Evolutionary conservation across 2,329 filamentous ascomycete genomes (phyloP), one percentile per base, ranked within the genome.

Genomic region (Teratosphaeria gauchensis): DNA sequence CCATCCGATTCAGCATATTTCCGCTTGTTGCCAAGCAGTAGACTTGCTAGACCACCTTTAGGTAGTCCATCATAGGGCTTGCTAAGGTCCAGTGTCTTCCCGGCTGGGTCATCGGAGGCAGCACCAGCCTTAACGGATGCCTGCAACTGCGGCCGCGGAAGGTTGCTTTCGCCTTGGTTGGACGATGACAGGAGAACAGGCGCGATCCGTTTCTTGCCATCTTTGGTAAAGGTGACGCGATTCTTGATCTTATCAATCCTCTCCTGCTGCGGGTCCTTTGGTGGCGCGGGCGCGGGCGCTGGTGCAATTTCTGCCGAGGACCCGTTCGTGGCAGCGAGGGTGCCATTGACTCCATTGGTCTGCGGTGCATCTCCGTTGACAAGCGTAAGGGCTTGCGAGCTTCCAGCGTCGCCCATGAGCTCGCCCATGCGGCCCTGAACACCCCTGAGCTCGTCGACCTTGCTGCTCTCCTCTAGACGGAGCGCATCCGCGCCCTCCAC

Each of bases 391-490:
- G 79, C 77, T 12, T 33, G 28, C 3, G 81, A 73, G 2, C 81
- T 77, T 56, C 80, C 80, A n/a, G 38, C 46, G 69, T 96, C 92
- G 5, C 92, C 92, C 94, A 99, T 99, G 42, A 99, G 76, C n/a
- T 92, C 92, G 12, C 94, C 94, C 94, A 99, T 99, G 64, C 92
- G 84, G 1, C 91, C 94, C 74, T 99, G 90, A 0, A 92, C 92
- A 4, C 88, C 92, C 63, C 87, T 89, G 33, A 92, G 82, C 72
- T 99, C 94, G 24, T 88, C 92, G 51, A 88, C 91, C 71, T 95
- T 96, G 75, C 91, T 96, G 71, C 63, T 65, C 66, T 95, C 91
- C 74, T 99, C 94, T 0, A 99, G 77, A 42, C 89, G 80, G 51
- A 97, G 76, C 0, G 90, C 90, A 68, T 96, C 90, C 0, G 95